phyloP scores from a whole-genome alignment of 1,139 yeast genomes.

The Lodderomyces elongisporus region DNA sequence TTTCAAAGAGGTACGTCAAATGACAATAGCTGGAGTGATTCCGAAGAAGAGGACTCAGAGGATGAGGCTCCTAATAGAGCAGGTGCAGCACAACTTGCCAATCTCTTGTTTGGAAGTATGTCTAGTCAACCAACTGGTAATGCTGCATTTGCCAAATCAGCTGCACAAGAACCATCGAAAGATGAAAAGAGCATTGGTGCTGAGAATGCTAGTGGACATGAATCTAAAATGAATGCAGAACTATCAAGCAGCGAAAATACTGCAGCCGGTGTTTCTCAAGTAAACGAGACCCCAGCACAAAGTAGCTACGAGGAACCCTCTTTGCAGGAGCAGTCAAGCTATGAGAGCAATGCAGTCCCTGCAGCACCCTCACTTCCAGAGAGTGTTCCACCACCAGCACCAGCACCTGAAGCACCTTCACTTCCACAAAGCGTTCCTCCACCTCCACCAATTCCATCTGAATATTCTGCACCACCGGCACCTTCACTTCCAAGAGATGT shows the following conservation, averaged over 20 bases:
- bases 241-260: slow-evolving; percentile 1
- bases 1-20: slow-evolving; percentile 57
- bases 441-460: slow-evolving; percentile 12
- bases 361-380: slow-evolving; percentile 9
- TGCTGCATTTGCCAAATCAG: too few relatives aligned
- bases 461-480: slow-evolving; percentile 18
- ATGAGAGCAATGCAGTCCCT: too few relatives aligned
- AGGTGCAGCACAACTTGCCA: slow-evolving; percentile 61
- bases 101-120: slow-evolving; percentile 60
- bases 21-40: slow-evolving; percentile 57
- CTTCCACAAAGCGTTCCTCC: slow-evolving; percentile 14
- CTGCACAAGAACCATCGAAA: too few relatives aligned
- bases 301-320: too few relatives aligned
- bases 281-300: too few relatives aligned
- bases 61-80: slow-evolving; percentile 45
- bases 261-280: background rate
- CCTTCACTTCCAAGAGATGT: slow-evolving; percentile 15
- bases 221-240: background rate
- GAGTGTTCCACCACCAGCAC: slow-evolving; percentile 9
- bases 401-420: slow-evolving; percentile 13
- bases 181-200: too few relatives aligned
- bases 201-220: background rate
- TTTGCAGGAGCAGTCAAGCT: too few relatives aligned
- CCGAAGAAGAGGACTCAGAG: slow-evolving; percentile 50
- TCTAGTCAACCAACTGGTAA: slow-evolving; percentile 34